Conservation (phyloP, 805 yeast genomes). For the Candida palmyrensis region DNA sequence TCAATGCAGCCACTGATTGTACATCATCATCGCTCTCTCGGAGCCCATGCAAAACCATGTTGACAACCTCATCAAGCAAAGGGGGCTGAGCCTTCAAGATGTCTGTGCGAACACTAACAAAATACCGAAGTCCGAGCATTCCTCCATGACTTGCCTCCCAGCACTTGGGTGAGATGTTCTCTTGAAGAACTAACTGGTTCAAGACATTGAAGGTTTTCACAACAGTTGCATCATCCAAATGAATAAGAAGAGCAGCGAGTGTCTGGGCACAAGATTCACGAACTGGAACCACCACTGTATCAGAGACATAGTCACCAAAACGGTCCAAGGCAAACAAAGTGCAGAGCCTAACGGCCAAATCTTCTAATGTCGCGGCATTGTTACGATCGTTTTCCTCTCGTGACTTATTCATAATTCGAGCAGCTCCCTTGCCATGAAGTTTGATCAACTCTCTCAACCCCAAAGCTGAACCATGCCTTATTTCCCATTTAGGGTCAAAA, state of each 20-base stretch:
- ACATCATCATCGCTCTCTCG: slow-evolving; percentile 85
- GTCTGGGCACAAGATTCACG: slow-evolving; percentile 96
- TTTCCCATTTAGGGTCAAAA: slow-evolving; percentile 87
- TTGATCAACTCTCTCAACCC: slow-evolving; percentile 84
- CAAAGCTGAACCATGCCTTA: slow-evolving; percentile 91
- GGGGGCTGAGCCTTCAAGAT: slow-evolving; percentile 57
- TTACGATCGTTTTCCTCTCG: slow-evolving; percentile 56
- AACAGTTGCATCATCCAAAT: slow-evolving; percentile 57
- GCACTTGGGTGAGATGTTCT: slow-evolving; percentile 45
- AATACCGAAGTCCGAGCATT: slow-evolving; percentile 84
- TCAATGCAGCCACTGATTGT: slow-evolving; percentile 94
- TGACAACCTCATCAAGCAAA: slow-evolving; percentile 64
- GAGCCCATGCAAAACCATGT: slow-evolving; percentile 84
- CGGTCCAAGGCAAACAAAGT: slow-evolving; percentile 88
- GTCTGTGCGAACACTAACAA: slow-evolving; percentile 84
- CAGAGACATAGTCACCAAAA: slow-evolving; percentile 95
- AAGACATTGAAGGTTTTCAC: slow-evolving; percentile 60
- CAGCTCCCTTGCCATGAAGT: slow-evolving; percentile 82
- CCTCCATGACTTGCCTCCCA: slow-evolving; percentile 99
- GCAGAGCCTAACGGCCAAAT: slow-evolving; percentile 77
- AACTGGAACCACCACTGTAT: slow-evolving; percentile 97
- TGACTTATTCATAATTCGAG: slow-evolving; percentile 65
- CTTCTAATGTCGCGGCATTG: slow-evolving; percentile 74
- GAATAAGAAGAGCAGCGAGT: slow-evolving; percentile 80
- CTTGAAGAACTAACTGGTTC: slow-evolving; percentile 65